These are phyloP conservation scores for Fusarium hostae DNA, from an alignment of 2,329 filamentous ascomycete genomes.

Conservation along the genomic window DNA sequence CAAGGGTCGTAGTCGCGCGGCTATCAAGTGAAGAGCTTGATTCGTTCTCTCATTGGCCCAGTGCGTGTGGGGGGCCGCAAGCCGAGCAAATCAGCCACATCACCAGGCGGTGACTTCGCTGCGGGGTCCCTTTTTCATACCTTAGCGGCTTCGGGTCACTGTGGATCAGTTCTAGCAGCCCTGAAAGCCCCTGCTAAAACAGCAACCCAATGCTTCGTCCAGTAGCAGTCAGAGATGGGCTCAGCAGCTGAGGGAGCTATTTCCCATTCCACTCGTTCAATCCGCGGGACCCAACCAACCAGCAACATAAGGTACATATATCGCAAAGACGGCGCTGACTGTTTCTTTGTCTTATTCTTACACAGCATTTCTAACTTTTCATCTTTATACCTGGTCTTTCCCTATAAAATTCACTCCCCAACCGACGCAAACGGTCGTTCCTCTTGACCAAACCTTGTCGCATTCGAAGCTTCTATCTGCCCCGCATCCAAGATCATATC, in stretches of 20 bases:
- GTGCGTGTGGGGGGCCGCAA: slow-evolving; percentile 31
- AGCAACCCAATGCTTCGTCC: slow-evolving; percentile 12
- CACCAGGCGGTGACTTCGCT: slow-evolving; percentile 39
- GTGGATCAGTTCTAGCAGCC: slow-evolving; percentile 38
- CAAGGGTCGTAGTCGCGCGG: slow-evolving; percentile 45
- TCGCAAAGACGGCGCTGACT: slow-evolving; percentile 37
- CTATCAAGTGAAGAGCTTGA: slow-evolving; percentile 29
- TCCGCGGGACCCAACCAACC: slow-evolving; percentile 33
- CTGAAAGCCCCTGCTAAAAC: slow-evolving; percentile 33
- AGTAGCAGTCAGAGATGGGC: slow-evolving; percentile 15
- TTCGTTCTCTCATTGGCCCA: slow-evolving; percentile 28
- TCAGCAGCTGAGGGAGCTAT: slow-evolving; percentile 34
- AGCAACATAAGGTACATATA: slow-evolving; percentile 43
- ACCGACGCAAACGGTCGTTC: slow-evolving; percentile 1
- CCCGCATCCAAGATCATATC: slow-evolving; percentile 21
- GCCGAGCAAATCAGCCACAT: slow-evolving; percentile 44
- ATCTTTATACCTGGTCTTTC: background rate
- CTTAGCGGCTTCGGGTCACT: slow-evolving; percentile 40
- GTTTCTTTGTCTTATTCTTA: slow-evolving; percentile 30
- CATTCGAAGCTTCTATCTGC: slow-evolving; percentile 27
- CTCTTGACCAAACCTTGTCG: slow-evolving; percentile 7
- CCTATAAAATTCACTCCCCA: background rate
- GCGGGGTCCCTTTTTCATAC: slow-evolving; percentile 32
- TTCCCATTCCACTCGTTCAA: slow-evolving; percentile 32
- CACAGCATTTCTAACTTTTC: slow-evolving; percentile 9